Conservation (phyloP, 2,329 filamentous ascomycete genomes). For the Zymoseptoria ardabiliae region DNA sequence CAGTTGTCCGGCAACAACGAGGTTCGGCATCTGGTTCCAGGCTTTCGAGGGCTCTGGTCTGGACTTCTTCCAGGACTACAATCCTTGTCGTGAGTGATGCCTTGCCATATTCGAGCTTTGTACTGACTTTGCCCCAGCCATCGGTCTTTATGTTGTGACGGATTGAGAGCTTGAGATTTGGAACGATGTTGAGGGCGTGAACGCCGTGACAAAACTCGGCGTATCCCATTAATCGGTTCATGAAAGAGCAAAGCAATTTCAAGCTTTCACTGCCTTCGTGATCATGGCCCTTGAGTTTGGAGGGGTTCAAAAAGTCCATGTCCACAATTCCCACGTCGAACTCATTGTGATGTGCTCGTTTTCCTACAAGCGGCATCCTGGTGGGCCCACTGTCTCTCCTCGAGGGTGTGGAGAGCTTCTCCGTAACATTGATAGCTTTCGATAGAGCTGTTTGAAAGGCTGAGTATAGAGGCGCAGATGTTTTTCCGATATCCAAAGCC, state of each 20-base stretch:
- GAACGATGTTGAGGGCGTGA: neutral
- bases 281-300: neutral
- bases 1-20: constrained; percentile 13
- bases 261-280: neutral
- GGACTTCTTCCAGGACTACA: constrained; percentile 16
- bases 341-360: too few species aligned
- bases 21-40: constrained; percentile 10
- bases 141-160: constrained; percentile 6
- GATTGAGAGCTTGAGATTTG: neutral
- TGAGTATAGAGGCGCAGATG: constrained; percentile 32
- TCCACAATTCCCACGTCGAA: neutral
- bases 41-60: constrained; percentile 9
- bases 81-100: constrained; percentile 11
- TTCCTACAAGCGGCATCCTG: too few species aligned
- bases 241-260: neutral
- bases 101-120: neutral
- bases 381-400: too few species aligned
- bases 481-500: constrained; percentile 34
- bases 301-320: neutral
- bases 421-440: too few species aligned
- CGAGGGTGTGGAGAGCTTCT: too few species aligned
- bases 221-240: neutral
- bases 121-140: constrained; percentile 2
- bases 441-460: neutral
- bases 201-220: too few species aligned